These are phyloP conservation scores for Penicillium sp. DNA, from an alignment of 2,329 filamentous ascomycete genomes.

Conservation along the genomic window DNA sequence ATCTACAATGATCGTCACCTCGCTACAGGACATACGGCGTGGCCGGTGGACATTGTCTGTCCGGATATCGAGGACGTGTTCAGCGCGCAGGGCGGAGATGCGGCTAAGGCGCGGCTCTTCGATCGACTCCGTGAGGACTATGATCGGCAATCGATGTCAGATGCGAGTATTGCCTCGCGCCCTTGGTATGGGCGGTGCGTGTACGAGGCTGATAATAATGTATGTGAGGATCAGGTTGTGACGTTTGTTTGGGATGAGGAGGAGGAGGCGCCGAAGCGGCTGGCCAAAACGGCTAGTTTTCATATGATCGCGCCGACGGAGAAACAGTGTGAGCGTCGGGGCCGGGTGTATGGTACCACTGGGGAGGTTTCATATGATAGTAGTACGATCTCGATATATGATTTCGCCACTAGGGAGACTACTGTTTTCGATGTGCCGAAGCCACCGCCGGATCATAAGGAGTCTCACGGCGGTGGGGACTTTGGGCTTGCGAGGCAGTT, in stretches of 20 bases:
- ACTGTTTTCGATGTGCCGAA: slow-evolving; percentile 60
- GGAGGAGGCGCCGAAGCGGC: slow-evolving; percentile 43
- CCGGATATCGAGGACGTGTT: slow-evolving; percentile 84
- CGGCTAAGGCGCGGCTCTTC: slow-evolving; percentile 54
- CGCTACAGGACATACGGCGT: slow-evolving; percentile 64
- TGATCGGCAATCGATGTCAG: slow-evolving; percentile 52
- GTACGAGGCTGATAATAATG: slow-evolving; percentile 88
- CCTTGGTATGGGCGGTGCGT: slow-evolving; percentile 92
- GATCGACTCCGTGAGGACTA: slow-evolving; percentile 56
- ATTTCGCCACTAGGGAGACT: slow-evolving; percentile 61
- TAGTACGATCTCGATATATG: slow-evolving; percentile 69
- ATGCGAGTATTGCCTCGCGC: slow-evolving; percentile 51
- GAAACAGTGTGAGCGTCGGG: slow-evolving; percentile 81
- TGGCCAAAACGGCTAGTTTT: slow-evolving; percentile 80
- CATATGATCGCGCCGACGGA: slow-evolving; percentile 94
- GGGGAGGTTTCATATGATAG: slow-evolving; percentile 89
- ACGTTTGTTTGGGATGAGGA: slow-evolving; percentile 85
- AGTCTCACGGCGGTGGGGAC: slow-evolving; percentile 72
- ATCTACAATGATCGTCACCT: slow-evolving; percentile 75
- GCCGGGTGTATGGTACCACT: slow-evolving; percentile 78
- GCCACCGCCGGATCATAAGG: slow-evolving; percentile 56
- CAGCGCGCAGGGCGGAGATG: slow-evolving; percentile 43
- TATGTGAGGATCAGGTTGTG: slow-evolving; percentile 89
- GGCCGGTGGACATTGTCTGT: slow-evolving; percentile 87
- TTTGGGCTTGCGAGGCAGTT: slow-evolving; percentile 79